These are phyloP conservation scores for Taphrina pruni DNA, from an alignment of 1,139 yeast species.

Conservation along the genomic window DNA sequence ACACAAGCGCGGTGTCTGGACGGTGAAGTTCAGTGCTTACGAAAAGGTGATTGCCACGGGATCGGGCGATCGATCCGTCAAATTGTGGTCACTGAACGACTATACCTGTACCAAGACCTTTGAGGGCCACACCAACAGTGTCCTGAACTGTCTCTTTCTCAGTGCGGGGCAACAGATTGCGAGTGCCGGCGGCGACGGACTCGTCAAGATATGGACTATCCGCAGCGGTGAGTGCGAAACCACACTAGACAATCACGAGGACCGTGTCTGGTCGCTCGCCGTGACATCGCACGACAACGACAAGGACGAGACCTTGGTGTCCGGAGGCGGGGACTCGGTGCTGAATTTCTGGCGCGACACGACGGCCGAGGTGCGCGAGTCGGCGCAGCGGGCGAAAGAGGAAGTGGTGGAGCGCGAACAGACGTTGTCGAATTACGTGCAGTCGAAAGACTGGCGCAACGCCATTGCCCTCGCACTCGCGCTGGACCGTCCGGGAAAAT, in stretches of 20 bases:
- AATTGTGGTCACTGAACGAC: conserved; percentile 84
- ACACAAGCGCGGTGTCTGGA: conserved; percentile 95
- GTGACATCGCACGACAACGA: conserved; percentile 57
- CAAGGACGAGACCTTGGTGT: conserved; percentile 66
- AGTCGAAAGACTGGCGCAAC: conserved; percentile 77
- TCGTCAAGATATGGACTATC: conserved; percentile 87
- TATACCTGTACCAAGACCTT: conserved; percentile 78
- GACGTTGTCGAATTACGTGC: conserved; percentile 72
- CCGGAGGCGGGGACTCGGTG: conserved; percentile 96
- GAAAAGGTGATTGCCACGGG: conserved; percentile 77
- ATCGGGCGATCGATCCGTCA: conserved; percentile 88
- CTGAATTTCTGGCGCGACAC: conserved; percentile 87
- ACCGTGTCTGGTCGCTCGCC: conserved; percentile 90
- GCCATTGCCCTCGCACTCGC: conserved; percentile 87
- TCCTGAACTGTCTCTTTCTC: conserved; percentile 77
- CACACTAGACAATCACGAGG: conserved; percentile 89
- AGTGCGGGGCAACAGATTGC: conserved; percentile 71
- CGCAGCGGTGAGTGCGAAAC: conserved; percentile 76
- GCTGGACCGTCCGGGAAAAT: conserved; percentile 82
- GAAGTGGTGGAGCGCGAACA: conserved; percentile 87
- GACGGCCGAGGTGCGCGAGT: conserved; percentile 68
- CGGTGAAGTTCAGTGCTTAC: conserved; percentile 76
- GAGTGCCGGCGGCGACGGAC: conserved; percentile 92
- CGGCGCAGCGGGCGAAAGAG: conserved; percentile 57
- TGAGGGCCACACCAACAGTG: conserved; percentile 94